Percentiles rank a stretch among this genome's conserved stretches.
Evolutionary conservation across 257 asterid species (phyloP).

Genomic region (Solanum stenotomum): DNA sequence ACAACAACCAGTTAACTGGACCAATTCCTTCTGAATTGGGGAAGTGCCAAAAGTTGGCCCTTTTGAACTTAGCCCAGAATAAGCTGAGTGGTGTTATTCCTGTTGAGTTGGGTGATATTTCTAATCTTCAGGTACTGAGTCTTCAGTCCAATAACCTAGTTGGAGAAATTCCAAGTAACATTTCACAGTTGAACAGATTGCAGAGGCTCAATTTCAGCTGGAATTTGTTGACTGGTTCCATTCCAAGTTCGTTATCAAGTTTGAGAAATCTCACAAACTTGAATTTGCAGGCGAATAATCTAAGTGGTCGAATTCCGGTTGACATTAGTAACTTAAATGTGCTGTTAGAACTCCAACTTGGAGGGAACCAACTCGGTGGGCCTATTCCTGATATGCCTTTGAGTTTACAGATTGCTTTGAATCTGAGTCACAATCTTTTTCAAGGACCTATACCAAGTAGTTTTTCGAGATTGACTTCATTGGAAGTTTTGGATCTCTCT

Average conservation of each 20-base stretch:
- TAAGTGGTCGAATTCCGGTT: conserved; percentile 49
- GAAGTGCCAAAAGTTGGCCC: conserved; percentile 31
- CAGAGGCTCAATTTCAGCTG: conserved; percentile 49
- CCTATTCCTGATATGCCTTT: conserved; percentile 42
- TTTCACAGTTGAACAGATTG: conserved; percentile 27
- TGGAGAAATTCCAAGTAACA: conserved; percentile 45
- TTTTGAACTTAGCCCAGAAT: conserved; percentile 59
- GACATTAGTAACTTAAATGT: conserved; percentile 22
- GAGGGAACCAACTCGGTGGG: conserved; percentile 56
- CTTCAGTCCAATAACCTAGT: conserved; percentile 44
- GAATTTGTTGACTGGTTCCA: conserved; percentile 40
- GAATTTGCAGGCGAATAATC: conserved; percentile 41
- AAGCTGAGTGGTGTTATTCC: conserved; percentile 43
- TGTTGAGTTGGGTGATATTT: conserved; percentile 25
- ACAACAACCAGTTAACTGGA: conserved; percentile 44
- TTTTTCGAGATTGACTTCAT: conserved; percentile 20
- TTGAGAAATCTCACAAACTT: conserved; percentile 35
- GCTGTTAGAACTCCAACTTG: conserved; percentile 67
- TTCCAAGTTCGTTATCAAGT: conserved; percentile 41
- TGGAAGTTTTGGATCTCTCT: conserved; percentile 84
- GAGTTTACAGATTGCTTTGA: conserved; percentile 48
- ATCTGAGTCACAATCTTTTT: conserved; percentile 65
- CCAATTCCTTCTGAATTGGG: conserved; percentile 47
- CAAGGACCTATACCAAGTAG: conserved; percentile 32
- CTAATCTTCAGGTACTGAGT: conserved; percentile 46